These are phyloP conservation scores for Daldinia eschscholtzii DNA, from an alignment of 2,329 filamentous ascomycete species.

Conservation along the genomic window DNA sequence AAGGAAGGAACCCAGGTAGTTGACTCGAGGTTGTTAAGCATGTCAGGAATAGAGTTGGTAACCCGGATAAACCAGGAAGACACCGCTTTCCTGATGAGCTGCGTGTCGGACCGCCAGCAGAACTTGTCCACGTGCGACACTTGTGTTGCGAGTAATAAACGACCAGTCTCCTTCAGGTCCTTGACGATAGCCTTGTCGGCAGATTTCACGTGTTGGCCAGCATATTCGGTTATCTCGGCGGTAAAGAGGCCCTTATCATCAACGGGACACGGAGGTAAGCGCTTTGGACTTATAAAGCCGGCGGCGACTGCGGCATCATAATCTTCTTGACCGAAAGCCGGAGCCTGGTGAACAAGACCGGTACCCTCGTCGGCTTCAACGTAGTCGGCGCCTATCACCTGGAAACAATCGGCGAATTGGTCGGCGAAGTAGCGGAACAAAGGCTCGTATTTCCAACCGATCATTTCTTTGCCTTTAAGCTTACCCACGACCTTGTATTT, in stretches of 20 bases:
- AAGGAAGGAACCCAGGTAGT: constrained; percentile 93
- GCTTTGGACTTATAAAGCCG: constrained; percentile 81
- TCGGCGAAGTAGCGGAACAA: constrained; percentile 92
- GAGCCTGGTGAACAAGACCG: constrained; percentile 93
- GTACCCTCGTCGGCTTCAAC: constrained; percentile 92
- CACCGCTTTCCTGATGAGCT: constrained; percentile 91
- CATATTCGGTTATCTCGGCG: constrained; percentile 81
- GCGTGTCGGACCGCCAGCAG: constrained; percentile 95
- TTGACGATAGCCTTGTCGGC: constrained; percentile 96
- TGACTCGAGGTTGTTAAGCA: constrained; percentile 89
- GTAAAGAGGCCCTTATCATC: constrained; percentile 86
- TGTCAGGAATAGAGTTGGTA: constrained; percentile 82
- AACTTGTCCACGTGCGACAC: constrained; percentile 93
- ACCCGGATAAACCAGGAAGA: constrained; percentile 97
- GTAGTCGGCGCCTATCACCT: constrained; percentile 84
- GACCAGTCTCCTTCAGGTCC: constrained; percentile 80
- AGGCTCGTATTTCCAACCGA: constrained; percentile 89
- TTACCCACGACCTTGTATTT: constrained; percentile 88
- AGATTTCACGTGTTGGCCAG: constrained; percentile 88
- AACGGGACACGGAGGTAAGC: constrained; percentile 90
- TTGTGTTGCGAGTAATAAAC: constrained; percentile 86
- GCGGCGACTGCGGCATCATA: constrained; percentile 83
- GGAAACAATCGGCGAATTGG: constrained; percentile 75
- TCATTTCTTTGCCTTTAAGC: constrained; percentile 84
- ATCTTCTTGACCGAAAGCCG: constrained; percentile 96